Percentiles rank a stretch among this genome's conserved stretches.
Evolutionary conservation across 495 filamentous ascomycete species (phyloP).

Genomic region (Hypomontagnella submonticulosa): DNA sequence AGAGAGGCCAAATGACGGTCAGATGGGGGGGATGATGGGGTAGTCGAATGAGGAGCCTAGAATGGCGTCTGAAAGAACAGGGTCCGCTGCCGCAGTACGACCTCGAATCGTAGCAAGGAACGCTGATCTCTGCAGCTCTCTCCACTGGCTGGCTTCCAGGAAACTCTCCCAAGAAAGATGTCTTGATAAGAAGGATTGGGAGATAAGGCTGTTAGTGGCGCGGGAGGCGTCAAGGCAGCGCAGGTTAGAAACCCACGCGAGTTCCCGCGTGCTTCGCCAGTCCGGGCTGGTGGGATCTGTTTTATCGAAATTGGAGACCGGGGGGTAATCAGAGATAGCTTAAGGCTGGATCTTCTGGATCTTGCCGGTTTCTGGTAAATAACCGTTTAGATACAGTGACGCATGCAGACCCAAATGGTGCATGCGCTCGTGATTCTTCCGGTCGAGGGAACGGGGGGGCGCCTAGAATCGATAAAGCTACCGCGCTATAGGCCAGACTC

Average conservation of each 20-base stretch:
- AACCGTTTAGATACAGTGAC: conserved; percentile 27
- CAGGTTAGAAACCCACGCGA: conserved; percentile 38
- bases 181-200: conserved; percentile 39
- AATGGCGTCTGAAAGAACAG: conserved; percentile 25
- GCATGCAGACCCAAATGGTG: conserved; percentile 39
- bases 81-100: conserved; percentile 37
- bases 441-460: conserved; percentile 16
- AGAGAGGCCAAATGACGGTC: conserved; percentile 31
- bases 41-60: conserved; percentile 25
- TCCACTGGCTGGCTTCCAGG: conserved; percentile 26
- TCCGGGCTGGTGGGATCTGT: conserved; percentile 39
- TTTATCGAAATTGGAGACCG: conserved; percentile 33
- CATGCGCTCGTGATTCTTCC: conserved; percentile 42
- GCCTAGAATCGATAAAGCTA: conserved; percentile 26
- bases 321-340: conserved; percentile 36
- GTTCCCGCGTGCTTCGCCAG: conserved; percentile 35
- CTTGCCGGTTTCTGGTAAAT: conserved; percentile 38
- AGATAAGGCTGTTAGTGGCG: conserved; percentile 43
- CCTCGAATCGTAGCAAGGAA: conserved; percentile 36
- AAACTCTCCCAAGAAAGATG: conserved; percentile 18
- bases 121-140: conserved; percentile 36
- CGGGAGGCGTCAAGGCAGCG: conserved; percentile 29
- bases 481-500: conserved; percentile 41
- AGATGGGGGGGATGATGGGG: conserved; percentile 29
- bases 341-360: conserved; percentile 38